A percentile compares a stretch with the other conserved stretches of the same genome.
phyloP scores from a whole-genome alignment of 2,329 filamentous ascomycete species.

The Apiospora saccharicola region DNA sequence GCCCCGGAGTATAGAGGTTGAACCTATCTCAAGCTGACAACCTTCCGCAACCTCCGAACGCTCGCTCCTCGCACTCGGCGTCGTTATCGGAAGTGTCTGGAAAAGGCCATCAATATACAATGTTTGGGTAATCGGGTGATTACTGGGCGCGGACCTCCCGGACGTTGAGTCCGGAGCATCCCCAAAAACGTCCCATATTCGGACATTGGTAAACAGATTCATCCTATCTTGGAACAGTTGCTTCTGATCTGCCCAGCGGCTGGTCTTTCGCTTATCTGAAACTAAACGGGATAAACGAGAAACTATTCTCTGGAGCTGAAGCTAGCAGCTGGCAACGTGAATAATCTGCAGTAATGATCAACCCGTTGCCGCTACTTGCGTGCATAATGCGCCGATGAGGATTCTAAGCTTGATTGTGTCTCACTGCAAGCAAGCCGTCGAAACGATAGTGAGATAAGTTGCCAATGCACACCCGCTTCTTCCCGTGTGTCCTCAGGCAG shows the following conservation, averaged over 20 bases:
- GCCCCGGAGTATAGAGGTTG: background rate
- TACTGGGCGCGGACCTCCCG: background rate
- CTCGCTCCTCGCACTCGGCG: background rate
- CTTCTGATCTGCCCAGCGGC: background rate
- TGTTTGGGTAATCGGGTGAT: conserved; percentile 18
- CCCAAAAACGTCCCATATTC: conserved; percentile 14
- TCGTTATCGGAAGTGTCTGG: background rate
- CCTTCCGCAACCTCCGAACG: background rate
- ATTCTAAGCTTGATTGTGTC: background rate
- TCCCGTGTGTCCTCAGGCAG: background rate
- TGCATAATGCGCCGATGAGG: conserved; percentile 1
- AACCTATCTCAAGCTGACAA: background rate
- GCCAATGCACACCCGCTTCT: background rate
- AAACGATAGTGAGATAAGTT: background rate
- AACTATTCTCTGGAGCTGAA: conserved; percentile 12
- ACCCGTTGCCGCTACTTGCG: background rate
- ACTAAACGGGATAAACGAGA: conserved; percentile 2
- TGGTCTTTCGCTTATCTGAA: background rate
- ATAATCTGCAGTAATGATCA: background rate
- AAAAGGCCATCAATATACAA: background rate
- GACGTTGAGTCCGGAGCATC: conserved; percentile 14
- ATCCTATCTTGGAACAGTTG: background rate
- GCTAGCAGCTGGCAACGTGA: background rate
- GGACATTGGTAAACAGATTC: background rate
- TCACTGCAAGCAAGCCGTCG: background rate